phyloP scores from a whole-genome alignment of 1,284 basidiomycete genomes.

The Heterobasidion annosum region DNA sequence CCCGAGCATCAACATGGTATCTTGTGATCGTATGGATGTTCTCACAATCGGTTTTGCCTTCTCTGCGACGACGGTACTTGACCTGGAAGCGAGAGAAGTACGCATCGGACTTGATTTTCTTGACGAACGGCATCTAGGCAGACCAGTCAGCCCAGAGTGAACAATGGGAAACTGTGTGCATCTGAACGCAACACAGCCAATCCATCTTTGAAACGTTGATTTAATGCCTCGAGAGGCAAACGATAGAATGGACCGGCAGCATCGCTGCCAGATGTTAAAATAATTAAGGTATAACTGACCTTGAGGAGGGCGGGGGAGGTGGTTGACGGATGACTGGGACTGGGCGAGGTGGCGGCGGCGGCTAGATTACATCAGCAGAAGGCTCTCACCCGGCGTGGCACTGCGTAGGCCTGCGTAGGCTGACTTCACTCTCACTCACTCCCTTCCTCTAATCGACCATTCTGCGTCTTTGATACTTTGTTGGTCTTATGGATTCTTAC shows the following conservation, averaged over 20 bases:
- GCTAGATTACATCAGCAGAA: too few species aligned
- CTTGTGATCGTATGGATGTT: slow-evolving; percentile 6
- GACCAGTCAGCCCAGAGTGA: neutral
- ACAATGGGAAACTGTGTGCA: neutral
- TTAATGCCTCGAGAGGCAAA: neutral
- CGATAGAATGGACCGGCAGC: too few species aligned
- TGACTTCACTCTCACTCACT: neutral
- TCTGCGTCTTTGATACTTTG: neutral
- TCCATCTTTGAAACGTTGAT: slow-evolving; percentile 12
- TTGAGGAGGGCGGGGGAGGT: neutral
- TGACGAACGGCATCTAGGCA: slow-evolving; percentile 79
- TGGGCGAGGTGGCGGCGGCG: neutral
- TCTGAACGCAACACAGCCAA: neutral
- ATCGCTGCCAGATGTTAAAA: neutral
- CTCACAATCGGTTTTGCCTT: slow-evolving; percentile 97
- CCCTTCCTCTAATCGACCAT: neutral
- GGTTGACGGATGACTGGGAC: neutral
- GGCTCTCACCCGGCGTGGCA: too few species aligned
- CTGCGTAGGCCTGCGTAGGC: too few species aligned
- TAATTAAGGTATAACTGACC: neutral
- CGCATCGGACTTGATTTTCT: slow-evolving; percentile 81
- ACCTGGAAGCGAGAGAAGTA: slow-evolving; percentile 99
- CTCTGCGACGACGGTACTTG: slow-evolving; percentile 90
- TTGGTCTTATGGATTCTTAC: slow-evolving; percentile 4
- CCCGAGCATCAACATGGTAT: neutral